These are phyloP conservation scores for Chlamydomonas applanata DNA, from an alignment of 139 green algal genomes.

Conservation along the genomic window DNA sequence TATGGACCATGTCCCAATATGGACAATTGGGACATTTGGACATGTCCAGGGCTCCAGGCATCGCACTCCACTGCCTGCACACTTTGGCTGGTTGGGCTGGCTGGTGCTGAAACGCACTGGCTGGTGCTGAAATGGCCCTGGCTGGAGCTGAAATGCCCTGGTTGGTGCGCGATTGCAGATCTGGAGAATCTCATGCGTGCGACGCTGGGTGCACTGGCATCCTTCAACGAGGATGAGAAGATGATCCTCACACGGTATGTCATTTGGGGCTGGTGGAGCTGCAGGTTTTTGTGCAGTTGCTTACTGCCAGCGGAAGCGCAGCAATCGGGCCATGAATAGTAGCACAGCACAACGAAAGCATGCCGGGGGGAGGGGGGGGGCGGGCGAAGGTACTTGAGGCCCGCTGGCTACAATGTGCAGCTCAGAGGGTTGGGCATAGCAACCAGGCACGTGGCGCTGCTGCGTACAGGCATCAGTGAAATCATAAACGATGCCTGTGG, in stretches of 20 bases:
- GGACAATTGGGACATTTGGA: too few relatives aligned
- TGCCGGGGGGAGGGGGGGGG: background rate
- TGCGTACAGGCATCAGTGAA: too few relatives aligned
- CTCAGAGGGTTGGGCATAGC: too few relatives aligned
- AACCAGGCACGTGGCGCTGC: too few relatives aligned
- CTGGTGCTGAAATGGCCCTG: background rate
- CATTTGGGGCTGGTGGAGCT: background rate
- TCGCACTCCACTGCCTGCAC: background rate
- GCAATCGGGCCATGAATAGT: too few relatives aligned
- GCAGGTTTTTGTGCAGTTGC: background rate
- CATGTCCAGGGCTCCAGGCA: too few relatives aligned
- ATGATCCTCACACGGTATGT: conserved; percentile 41
- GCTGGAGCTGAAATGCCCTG: background rate
- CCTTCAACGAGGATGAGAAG: conserved; percentile 58
- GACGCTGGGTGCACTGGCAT: conserved; percentile 52
- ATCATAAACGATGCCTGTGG: too few relatives aligned
- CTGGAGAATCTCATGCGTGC: conserved; percentile 55
- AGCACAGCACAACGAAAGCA: too few relatives aligned
- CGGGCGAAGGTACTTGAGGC: too few relatives aligned
- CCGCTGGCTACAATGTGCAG: too few relatives aligned
- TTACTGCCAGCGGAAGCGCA: too few relatives aligned
- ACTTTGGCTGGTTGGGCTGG: background rate
- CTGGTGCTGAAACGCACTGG: background rate
- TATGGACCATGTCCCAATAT: too few relatives aligned
- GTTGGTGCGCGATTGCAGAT: conserved; percentile 20